Evolutionary conservation across 306 rosid genomes (phyloP).

Genomic region (Fragaria ananassa): DNA sequence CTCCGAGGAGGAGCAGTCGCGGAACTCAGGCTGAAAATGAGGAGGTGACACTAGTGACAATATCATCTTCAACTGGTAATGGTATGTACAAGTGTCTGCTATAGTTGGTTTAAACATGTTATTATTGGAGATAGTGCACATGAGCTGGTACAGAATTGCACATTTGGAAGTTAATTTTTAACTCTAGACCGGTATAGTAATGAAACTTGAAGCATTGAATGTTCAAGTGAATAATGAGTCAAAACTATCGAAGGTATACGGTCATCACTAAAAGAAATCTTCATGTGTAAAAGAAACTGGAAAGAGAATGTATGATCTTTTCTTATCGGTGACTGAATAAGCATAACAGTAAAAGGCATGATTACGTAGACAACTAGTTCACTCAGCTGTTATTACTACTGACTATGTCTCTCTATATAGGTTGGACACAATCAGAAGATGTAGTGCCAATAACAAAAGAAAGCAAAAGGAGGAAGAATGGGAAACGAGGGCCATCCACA

Average conservation of each 20-base stretch:
- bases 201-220: not conserved
- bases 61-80: not conserved
- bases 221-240: not conserved
- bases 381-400: no score
- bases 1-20: not conserved
- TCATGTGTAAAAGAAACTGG: not conserved
- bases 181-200: not conserved
- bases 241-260: not conserved
- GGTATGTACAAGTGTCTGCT: not conserved
- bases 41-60: not conserved
- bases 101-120: not conserved
- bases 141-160: not conserved
- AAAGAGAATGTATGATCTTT: not conserved
- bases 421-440: not conserved
- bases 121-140: not conserved
- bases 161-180: not conserved
- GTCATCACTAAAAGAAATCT: not conserved
- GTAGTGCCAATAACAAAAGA: not conserved
- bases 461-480: not conserved
- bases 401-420: not conserved
- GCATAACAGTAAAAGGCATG: not conserved
- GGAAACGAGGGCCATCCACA: not conserved
- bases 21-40: not conserved
- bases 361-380: not conserved
- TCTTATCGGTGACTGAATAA: not conserved